phyloP scores from a whole-genome alignment of 495 filamentous ascomycete species.

The Neurospora intermedia region DNA sequence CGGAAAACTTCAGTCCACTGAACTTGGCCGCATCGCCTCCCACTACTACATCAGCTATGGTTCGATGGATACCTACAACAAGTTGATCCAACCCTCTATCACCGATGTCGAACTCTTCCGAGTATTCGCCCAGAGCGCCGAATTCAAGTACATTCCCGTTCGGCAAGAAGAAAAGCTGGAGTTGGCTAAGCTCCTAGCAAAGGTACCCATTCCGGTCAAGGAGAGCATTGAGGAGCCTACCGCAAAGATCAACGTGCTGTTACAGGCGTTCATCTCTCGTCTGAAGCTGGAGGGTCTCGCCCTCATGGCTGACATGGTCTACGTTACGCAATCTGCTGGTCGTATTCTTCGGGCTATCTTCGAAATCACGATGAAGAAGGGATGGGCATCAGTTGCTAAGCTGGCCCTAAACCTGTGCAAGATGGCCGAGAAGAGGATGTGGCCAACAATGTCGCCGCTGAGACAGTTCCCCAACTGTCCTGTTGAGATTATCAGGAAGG shows the following conservation, averaged over 20 bases:
- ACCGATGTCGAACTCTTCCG: constrained; percentile 91
- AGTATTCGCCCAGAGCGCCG: constrained; percentile 92
- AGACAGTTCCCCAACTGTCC: constrained; percentile 80
- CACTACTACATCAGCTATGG: constrained; percentile 97
- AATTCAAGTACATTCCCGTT: constrained; percentile 99
- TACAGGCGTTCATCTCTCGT: constrained; percentile 94
- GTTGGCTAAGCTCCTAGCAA: constrained; percentile 77
- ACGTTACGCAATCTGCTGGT: constrained; percentile 94
- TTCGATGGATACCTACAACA: constrained; percentile 95
- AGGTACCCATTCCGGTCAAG: constrained; percentile 93
- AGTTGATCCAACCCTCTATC: constrained; percentile 86
- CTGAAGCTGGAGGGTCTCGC: constrained; percentile 90
- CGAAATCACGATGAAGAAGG: constrained; percentile 91
- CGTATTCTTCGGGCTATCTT: constrained; percentile 94
- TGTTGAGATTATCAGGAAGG: constrained; percentile 77
- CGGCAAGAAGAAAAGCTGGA: constrained; percentile 96
- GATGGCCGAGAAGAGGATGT: constrained; percentile 99
- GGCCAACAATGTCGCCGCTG: constrained; percentile 95
- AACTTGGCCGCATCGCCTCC: constrained; percentile 88
- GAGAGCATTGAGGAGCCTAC: constrained; percentile 95
- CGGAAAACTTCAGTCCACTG: constrained; percentile 79
- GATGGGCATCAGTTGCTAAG: constrained; percentile 90
- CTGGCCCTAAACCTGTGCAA: constrained; percentile 92
- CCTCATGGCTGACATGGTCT: constrained; percentile 97
- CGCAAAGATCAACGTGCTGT: constrained; percentile 96